These are phyloP conservation scores for Hirschioporus abietinus DNA, from an alignment of 768 basidiomycete genomes.

Conservation along the genomic window DNA sequence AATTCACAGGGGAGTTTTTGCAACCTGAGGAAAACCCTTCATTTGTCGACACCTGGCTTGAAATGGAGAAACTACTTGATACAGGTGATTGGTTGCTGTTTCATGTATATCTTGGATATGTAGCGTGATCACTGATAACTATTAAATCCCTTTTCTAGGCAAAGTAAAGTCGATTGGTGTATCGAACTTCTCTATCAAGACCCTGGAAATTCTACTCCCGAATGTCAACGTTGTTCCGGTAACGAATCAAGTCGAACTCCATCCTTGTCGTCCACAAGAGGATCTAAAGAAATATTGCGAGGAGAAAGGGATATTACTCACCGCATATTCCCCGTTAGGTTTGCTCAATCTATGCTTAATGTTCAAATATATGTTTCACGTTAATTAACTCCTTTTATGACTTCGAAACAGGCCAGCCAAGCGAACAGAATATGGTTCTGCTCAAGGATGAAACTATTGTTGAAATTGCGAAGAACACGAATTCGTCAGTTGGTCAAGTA, in stretches of 20 bases:
- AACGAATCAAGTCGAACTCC: slow-evolving; percentile 58
- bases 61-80: slow-evolving; percentile 29
- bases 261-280: slow-evolving; percentile 65
- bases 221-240: slow-evolving; percentile 53
- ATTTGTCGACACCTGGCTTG: slow-evolving; percentile 30
- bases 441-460: slow-evolving; percentile 30
- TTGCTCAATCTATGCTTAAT: neutral
- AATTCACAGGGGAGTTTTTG: slow-evolving; percentile 12
- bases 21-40: slow-evolving; percentile 23
- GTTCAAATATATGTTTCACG: neutral
- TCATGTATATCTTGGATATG: neutral
- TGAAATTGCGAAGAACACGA: slow-evolving; percentile 32
- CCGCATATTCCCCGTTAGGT: slow-evolving; percentile 58
- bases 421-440: no score
- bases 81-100: slow-evolving; percentile 19
- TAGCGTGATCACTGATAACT: neutral
- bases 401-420: no score
- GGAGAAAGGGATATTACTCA: slow-evolving; percentile 51
- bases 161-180: slow-evolving; percentile 48
- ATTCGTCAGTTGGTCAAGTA: slow-evolving; percentile 57
- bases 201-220: slow-evolving; percentile 34
- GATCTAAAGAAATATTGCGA: slow-evolving; percentile 52
- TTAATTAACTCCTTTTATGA: no score
- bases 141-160: slow-evolving; percentile 17
- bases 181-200: slow-evolving; percentile 51